Evolutionary conservation across 2,329 filamentous ascomycete species (phyloP).

Genomic region (Claviceps sp.): DNA sequence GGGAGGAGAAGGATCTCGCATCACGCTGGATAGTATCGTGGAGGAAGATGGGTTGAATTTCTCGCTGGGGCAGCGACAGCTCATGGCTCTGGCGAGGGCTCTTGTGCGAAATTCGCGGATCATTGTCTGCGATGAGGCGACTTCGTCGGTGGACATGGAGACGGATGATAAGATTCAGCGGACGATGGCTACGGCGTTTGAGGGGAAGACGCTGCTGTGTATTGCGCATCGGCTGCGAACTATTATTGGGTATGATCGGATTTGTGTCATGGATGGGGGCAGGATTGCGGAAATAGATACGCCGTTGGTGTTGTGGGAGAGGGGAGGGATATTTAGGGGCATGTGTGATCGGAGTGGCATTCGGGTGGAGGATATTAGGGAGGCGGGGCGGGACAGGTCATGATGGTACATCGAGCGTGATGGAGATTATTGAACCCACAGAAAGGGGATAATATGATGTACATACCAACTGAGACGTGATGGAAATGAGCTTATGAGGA

Average conservation of each 20-base stretch:
- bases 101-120: constrained; percentile 80
- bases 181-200: constrained; percentile 76
- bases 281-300: constrained; percentile 75
- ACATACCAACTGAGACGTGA: neutral
- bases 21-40: constrained; percentile 72
- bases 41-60: constrained; percentile 96
- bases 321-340: constrained; percentile 65
- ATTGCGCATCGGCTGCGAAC: constrained; percentile 88
- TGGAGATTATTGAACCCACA: too few species aligned
- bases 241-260: constrained; percentile 87
- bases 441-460: too few species aligned
- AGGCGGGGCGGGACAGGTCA: constrained; percentile 22
- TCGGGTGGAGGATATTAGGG: constrained; percentile 37
- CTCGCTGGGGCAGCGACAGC: constrained; percentile 83
- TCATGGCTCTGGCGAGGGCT: constrained; percentile 87
- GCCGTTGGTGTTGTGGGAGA: constrained; percentile 59
- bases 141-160: constrained; percentile 85
- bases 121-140: constrained; percentile 95
- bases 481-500: neutral
- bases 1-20: constrained; percentile 48
- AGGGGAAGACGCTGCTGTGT: constrained; percentile 76
- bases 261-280: constrained; percentile 92
- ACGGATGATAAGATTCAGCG: constrained; percentile 91
- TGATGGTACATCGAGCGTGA: neutral
- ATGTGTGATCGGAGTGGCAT: constrained; percentile 90